Evolutionary conservation across 1,284 basidiomycete species (phyloP).

Genomic region (Salmacisia buchloeana): DNA sequence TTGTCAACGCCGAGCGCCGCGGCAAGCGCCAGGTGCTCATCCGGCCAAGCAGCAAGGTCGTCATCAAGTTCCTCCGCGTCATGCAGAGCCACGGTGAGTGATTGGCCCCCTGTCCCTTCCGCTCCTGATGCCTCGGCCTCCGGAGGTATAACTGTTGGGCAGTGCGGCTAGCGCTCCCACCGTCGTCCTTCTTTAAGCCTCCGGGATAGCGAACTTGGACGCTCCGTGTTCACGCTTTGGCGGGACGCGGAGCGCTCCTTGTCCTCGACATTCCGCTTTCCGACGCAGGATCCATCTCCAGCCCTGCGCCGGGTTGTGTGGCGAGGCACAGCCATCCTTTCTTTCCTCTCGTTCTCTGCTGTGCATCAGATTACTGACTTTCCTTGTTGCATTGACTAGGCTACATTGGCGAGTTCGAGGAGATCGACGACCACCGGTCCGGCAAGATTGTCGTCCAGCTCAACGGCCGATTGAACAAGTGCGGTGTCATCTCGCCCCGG

Average conservation of each 20-base stretch:
- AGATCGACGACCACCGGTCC: conserved; percentile 97
- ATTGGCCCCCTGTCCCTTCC: not conserved
- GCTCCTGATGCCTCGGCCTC: conserved; percentile 11
- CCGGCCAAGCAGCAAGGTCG: conserved; percentile 50
- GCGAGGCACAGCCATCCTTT: not conserved
- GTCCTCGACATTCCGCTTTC: not conserved
- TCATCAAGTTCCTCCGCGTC: conserved; percentile 50
- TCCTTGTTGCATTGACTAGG: conserved; percentile 43
- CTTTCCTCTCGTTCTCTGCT: not conserved
- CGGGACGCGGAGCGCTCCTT: too few relatives aligned
- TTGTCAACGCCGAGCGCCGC: conserved; percentile 51
- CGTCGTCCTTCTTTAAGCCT: conserved; percentile 49
- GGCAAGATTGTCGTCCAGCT: conserved; percentile 98
- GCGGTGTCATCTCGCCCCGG: conserved; percentile 92
- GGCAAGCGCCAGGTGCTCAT: conserved; percentile 50
- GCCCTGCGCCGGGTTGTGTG: not conserved
- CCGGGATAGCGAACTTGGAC: conserved; percentile 45
- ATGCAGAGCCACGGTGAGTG: conserved; percentile 52
- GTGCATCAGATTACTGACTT: not conserved
- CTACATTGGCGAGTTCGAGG: conserved; percentile 98
- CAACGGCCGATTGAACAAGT: conserved; percentile 96
- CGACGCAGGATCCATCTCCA: not conserved
- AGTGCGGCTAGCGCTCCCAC: conserved; percentile 31
- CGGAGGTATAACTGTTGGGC: conserved; percentile 51
- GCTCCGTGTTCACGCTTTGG: too few relatives aligned